These are phyloP conservation scores for Citrus mangshanensis DNA, from an alignment of 345 rosid genomes.

Conservation along the genomic window DNA sequence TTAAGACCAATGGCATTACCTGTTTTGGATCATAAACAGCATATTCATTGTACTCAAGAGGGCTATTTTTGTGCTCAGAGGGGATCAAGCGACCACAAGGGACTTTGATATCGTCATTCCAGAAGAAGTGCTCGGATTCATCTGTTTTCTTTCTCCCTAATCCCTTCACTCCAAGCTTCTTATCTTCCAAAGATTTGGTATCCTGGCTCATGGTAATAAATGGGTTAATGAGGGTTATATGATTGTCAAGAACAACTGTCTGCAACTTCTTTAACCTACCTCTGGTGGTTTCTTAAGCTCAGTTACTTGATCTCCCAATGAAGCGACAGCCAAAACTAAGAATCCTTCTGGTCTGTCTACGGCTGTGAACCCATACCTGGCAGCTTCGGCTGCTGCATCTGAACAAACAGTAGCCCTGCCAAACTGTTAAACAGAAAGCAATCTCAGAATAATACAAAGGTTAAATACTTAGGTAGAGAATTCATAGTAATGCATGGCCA, in stretches of 20 bases:
- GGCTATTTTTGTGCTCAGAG: slow-evolving; percentile 58
- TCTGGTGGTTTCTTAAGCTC: slow-evolving; percentile 52
- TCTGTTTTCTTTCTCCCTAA: slow-evolving; percentile 72
- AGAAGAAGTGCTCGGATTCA: slow-evolving; percentile 57
- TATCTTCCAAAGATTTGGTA: slow-evolving; percentile 51
- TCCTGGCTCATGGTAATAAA: slow-evolving; percentile 26
- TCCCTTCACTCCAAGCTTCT: slow-evolving; percentile 65
- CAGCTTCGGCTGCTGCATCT: slow-evolving; percentile 85
- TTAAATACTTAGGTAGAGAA: neutral
- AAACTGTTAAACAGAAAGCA: slow-evolving; percentile 31
- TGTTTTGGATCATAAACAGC: slow-evolving; percentile 75
- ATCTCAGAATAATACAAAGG: neutral
- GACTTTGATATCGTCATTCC: slow-evolving; percentile 63
- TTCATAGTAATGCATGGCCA: neutral
- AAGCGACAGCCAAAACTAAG: slow-evolving; percentile 56
- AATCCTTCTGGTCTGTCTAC: slow-evolving; percentile 80
- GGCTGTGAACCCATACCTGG: slow-evolving; percentile 70
- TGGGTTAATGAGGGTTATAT: neutral
- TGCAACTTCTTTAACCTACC: slow-evolving; percentile 18
- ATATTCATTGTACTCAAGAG: slow-evolving; percentile 74
- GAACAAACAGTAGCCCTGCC: slow-evolving; percentile 82
- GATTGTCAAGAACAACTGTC: neutral
- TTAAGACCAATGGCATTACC: slow-evolving; percentile 27
- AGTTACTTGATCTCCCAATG: slow-evolving; percentile 49
- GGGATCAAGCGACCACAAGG: slow-evolving; percentile 70